These are phyloP conservation scores for Sphaerosporella brunnea DNA, from an alignment of 495 filamentous ascomycete species.

Conservation along the genomic window DNA sequence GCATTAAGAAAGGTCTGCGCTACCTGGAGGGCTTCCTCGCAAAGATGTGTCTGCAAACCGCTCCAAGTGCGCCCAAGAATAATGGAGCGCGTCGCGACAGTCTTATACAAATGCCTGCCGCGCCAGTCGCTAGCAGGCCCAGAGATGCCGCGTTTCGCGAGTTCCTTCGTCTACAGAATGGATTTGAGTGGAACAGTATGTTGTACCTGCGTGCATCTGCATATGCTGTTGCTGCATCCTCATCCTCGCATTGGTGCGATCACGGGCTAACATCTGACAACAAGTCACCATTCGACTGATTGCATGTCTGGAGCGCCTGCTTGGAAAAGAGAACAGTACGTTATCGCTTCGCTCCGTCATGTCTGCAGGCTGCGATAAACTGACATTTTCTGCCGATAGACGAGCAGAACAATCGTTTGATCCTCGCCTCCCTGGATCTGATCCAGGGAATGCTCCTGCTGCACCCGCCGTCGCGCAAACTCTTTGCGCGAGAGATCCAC, in stretches of 20 bases:
- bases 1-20: slow-evolving; percentile 82
- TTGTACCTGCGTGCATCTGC: too few relatives aligned
- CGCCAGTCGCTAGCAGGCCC: slow-evolving; percentile 23
- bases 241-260: not conserved
- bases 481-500: slow-evolving; percentile 78
- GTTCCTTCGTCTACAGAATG: slow-evolving; percentile 90
- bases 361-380: too few relatives aligned
- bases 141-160: slow-evolving; percentile 85
- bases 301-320: slow-evolving; percentile 67
- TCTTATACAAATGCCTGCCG: slow-evolving; percentile 3
- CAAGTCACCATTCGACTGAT: slow-evolving; percentile 70
- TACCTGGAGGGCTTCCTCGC: slow-evolving; percentile 92
- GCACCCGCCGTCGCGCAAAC: slow-evolving; percentile 73
- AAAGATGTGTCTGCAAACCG: slow-evolving; percentile 65
- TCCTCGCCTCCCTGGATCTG: slow-evolving; percentile 71
- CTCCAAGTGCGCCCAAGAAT: not conserved
- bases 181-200: slow-evolving; percentile 90
- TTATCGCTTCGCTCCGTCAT: not conserved
- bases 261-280: slow-evolving; percentile 7
- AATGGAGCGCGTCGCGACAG: slow-evolving; percentile 14
- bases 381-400: too few relatives aligned
- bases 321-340: slow-evolving; percentile 53
- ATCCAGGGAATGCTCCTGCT: slow-evolving; percentile 81
- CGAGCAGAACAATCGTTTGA: slow-evolving; percentile 72
- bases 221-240: too few relatives aligned